Evolutionary conservation across 2,329 filamentous ascomycete genomes (phyloP), one percentile per base, ranked within the genome.

Genomic region (Sporothrix luriei): DNA sequence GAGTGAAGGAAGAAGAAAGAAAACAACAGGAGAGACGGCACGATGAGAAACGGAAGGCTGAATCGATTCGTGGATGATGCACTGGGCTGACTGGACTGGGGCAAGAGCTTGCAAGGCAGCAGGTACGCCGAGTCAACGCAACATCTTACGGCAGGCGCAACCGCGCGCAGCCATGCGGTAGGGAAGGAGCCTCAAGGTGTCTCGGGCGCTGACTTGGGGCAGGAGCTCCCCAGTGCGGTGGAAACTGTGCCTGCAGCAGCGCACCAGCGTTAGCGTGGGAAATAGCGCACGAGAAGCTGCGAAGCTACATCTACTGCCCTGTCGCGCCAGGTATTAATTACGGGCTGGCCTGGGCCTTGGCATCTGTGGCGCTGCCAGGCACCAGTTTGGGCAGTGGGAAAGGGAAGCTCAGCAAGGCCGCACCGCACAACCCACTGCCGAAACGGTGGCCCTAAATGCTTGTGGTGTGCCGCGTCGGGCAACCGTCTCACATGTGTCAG

Each of bases 401-500:
- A 40, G 38, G 62, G 46, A 65, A 51, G 46, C n/a, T n/a, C n/a
- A n/a, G 46, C 43, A 26, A 16, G 59, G 49, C 19, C 40, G 59
- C 59, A 43, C 49, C 14, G 29, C 26, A 19, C 29, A 19, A n/a
- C 48, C 48, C 16, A 38, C 26, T n/a, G 29, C 52, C 52, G 52
- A 33, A 48, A 48, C 33, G 43, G 43, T 6, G 13, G 43, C 33
- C 43, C 43, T 48, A 48, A 48, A 13, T 3, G 43, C 43, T 5
- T 48, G 43, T 48, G 14, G 4, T 1, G 33, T 33, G 33, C 33
- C 33, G 13, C 11, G 40, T 13, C 40, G 40, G 40, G 11, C 40
- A 19, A 24, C 61, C 26, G 62, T 65, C 62, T 65, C 62, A 65
- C 62, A 65, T 51, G 62, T 65, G 62, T 65, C 46, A 40, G 40